Conservation (phyloP, 176 grass and related monocot genomes). For the Oryza glumipatula region DNA sequence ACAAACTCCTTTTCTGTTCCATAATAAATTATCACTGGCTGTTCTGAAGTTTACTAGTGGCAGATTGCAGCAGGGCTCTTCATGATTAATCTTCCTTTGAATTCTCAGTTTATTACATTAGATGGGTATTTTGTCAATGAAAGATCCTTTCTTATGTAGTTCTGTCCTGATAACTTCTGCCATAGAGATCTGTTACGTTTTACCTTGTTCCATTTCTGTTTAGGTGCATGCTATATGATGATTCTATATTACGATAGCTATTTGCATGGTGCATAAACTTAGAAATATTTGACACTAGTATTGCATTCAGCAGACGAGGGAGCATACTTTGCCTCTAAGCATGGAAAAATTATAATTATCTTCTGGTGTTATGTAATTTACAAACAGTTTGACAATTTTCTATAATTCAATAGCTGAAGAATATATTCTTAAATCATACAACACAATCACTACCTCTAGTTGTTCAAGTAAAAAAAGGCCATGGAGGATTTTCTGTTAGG, state of each 20-base stretch:
- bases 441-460: constrained; percentile 42
- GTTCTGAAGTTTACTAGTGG: constrained; percentile 26
- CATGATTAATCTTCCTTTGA: constrained; percentile 11
- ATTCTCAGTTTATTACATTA: background rate
- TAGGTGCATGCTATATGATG: background rate
- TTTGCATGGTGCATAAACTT: constrained; percentile 6
- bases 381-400: constrained; percentile 37
- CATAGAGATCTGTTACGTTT: background rate
- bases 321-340: constrained; percentile 29
- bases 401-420: constrained; percentile 34
- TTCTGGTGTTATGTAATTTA: constrained; percentile 41
- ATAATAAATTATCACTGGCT: constrained; percentile 11
- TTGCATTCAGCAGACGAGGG: constrained; percentile 24
- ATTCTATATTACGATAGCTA: constrained; percentile 13
- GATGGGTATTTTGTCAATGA: constrained; percentile 14
- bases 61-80: background rate
- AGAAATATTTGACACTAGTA: background rate
- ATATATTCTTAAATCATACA: constrained; percentile 45
- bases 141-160: background rate
- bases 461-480: constrained; percentile 35
- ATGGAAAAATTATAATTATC: constrained; percentile 34
- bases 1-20: background rate
- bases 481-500: constrained; percentile 27
- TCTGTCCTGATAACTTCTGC: background rate
- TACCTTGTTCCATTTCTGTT: background rate